These are phyloP conservation scores for Amanita rubescens DNA, from an alignment of 768 basidiomycete genomes.

Conservation along the genomic window DNA sequence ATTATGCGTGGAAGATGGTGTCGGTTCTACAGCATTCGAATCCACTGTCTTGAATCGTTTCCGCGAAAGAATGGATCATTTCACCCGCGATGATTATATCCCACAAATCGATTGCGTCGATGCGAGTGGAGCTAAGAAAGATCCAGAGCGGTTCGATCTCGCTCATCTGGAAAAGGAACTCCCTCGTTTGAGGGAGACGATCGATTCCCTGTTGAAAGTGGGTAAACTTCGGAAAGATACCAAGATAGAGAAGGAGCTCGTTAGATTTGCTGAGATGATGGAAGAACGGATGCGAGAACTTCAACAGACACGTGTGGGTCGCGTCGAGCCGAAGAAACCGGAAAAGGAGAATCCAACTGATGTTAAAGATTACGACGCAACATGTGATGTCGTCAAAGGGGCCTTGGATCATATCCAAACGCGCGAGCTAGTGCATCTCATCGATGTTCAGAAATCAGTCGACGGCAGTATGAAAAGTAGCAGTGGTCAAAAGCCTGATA, in stretches of 20 bases:
- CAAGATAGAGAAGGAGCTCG: conserved; percentile 13
- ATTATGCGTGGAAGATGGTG: conserved; percentile 42
- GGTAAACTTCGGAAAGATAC: conserved; percentile 19
- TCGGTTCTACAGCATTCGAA: conserved; percentile 37
- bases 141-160: conserved; percentile 8
- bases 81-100: not conserved
- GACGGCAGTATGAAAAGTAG: conserved; percentile 16
- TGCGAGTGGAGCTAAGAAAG: conserved; percentile 7
- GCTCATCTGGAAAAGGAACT: too few species aligned
- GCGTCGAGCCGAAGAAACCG: conserved; percentile 2
- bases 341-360: conserved; percentile 10
- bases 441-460: conserved; percentile 32
- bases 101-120: not conserved
- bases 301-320: not conserved
- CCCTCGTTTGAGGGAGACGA: conserved; percentile 17
- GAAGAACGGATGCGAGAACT: conserved; percentile 16
- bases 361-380: conserved; percentile 9
- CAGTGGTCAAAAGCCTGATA: not conserved
- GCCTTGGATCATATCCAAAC: conserved; percentile 11
- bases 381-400: conserved; percentile 14
- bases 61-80: conserved; percentile 6
- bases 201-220: too few species aligned
- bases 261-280: conserved; percentile 22
- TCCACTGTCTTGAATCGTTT: conserved; percentile 24
- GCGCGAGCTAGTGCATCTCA: conserved; percentile 26